Evolutionary conservation across 2,329 filamentous ascomycete genomes (phyloP).

Genomic region (Microascus cirrosus): DNA sequence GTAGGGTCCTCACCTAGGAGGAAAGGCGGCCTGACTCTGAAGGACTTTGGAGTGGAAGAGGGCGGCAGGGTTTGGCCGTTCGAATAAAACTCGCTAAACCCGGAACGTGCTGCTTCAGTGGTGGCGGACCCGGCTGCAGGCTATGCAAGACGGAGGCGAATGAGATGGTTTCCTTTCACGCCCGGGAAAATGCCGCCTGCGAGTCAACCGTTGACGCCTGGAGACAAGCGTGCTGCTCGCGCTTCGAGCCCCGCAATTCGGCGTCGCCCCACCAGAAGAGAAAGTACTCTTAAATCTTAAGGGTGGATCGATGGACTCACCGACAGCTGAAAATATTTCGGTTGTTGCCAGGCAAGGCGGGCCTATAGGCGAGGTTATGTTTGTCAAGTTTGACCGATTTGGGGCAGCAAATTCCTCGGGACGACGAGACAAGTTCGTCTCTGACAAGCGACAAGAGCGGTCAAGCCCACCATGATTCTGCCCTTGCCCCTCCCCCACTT

Average conservation of each 20-base stretch:
- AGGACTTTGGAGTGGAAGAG: not conserved
- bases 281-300: no score
- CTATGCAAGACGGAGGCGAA: not conserved
- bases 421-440: not conserved
- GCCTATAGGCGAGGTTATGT: not conserved
- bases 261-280: no score
- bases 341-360: no score
- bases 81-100: constrained; percentile 1
- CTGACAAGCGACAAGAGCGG: not conserved
- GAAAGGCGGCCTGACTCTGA: not conserved
- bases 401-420: not conserved
- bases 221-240: no score
- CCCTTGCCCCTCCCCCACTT: not conserved
- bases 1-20: not conserved
- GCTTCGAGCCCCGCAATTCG: no score
- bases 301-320: no score
- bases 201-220: not conserved
- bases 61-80: not conserved
- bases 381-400: not conserved
- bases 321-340: no score
- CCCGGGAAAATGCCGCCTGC: not conserved
- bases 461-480: not conserved
- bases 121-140: not conserved
- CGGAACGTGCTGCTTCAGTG: not conserved
- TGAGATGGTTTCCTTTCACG: not conserved